Evolutionary conservation across 129 eudicot genomes (phyloP), one percentile per base, ranked within the genome.

Genomic region (Flaveria ramosissima): DNA sequence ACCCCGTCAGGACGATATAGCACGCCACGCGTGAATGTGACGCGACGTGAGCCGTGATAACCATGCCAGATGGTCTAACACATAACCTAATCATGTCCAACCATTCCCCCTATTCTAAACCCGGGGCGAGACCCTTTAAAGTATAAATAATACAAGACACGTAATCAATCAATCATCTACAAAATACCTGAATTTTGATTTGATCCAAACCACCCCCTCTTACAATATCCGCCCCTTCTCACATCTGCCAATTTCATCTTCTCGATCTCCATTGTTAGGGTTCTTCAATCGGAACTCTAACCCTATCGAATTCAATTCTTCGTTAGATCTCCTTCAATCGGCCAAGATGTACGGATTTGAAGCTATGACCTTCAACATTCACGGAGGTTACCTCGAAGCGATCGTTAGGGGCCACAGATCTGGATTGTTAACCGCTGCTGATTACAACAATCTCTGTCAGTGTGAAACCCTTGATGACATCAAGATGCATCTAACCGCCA

Each of bases 381-480:
- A 93, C 65, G 96, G 97, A 6, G 98, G 98, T 43, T 93, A 90
- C 67, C 87, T 93, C 55, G 98, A 93, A 83, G 98, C 98, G 57
- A 91, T 93, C 78, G 98, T 93, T 2, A 87, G 98, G 26, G 98
- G 98, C 9, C 88, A 93, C 89, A 84, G 98, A 82, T 93, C 98
- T 68, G 98, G 98, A 0, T 82, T 93, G 51, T 86, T 93, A 74
- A 93, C 97, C 48, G 97, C 98, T 73, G 86, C 98, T 61, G 98
- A 93, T 89, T 93, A 93, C 89, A 93, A 93, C 80, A 93, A 93
- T 78, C 83, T 93, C 19, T 93, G 98, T 77, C 98, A 93, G 96
- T 93, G 98, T 73, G 98, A 93, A 81, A 89, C 97, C 62, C 90
- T 93, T 4, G 98, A 93, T 46, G 98, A 93, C 79, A 89, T 93